Conservation (phyloP, 2,329 filamentous ascomycete genomes). For the Calonectria montana region DNA sequence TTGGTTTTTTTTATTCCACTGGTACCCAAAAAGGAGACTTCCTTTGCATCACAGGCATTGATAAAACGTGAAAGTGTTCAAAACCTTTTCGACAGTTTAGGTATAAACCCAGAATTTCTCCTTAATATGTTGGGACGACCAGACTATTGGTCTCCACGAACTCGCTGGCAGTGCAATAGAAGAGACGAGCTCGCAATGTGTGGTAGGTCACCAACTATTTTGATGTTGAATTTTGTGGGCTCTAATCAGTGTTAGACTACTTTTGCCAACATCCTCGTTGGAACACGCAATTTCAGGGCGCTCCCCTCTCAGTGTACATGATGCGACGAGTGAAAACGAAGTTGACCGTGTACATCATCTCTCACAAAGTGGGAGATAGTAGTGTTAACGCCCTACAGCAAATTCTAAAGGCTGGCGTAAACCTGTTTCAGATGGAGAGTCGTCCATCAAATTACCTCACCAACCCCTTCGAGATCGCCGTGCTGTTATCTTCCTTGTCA, state of each 20-base stretch:
- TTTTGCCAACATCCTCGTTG: background rate
- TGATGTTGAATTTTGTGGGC: background rate
- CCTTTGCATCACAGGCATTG: background rate
- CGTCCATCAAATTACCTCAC: background rate
- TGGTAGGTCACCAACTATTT: background rate
- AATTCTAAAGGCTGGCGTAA: background rate
- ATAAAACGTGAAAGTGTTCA: background rate
- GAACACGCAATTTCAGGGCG: background rate
- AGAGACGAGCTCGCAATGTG: background rate
- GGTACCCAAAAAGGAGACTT: background rate
- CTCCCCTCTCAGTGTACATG: background rate
- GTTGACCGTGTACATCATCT: background rate
- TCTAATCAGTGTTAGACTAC: background rate
- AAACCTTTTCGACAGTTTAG: background rate
- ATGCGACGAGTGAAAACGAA: background rate
- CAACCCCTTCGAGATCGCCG: background rate
- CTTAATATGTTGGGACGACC: background rate
- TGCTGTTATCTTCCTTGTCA: background rate
- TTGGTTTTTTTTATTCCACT: background rate
- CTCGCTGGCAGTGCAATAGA: background rate
- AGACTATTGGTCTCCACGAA: background rate
- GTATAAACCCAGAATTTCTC: background rate
- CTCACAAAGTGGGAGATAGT: background rate
- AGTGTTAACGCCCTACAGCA: background rate
- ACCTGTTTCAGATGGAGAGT: background rate